Evolutionary conservation across 345 rosid genomes (phyloP), one percentile per base, ranked within the genome.

Genomic region (Noccaea bulbosa): DNA sequence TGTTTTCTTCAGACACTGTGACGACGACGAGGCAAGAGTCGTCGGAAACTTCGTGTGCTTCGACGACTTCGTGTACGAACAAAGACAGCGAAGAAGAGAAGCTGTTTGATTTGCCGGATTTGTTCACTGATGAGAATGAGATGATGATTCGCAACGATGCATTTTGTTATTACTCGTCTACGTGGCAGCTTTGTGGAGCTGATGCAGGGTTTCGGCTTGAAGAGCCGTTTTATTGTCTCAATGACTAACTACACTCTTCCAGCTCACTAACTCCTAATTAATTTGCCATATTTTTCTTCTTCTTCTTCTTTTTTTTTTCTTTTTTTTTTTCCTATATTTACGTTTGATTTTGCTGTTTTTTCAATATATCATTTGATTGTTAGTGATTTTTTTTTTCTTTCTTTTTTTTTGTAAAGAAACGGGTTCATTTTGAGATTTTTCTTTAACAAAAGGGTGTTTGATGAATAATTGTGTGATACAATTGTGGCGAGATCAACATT

Each of bases 51-150:
- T 76, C 74, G 4, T 81, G 73, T 37, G 73, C 56, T 37, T 74
- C 69, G 34, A 77, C 79, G 49, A 73, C 77, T 33, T 70, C 75
- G 14, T 34, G 50, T 59, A 10, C 6, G 38, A 70, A 72, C 3
- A 71, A 76, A 27, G 82, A 79, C 24, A 62, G 40, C 33, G 96
- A 89, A 0, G 90, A 84, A 2, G 90, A 85, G 9, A 59, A 84
- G 62, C 63, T 92, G 81, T 92, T 92, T 73, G 98, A 90, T 79
- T 82, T 92, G 35, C 98, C 98, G 16, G 98, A 92, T 81, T 87
- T 92, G 59, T 72, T 76, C 72, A 66, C 59, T n/a, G 76, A 49
- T 34, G 85, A 54, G 4, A 74, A 81, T 37, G 81, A 64, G 11
- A 59, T 70, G 62, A 45, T 60, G 15, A 75, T 75, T 44, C 80